Evolutionary conservation across 768 basidiomycete species (phyloP).

Genomic region (Leucogyrophana mollusca): DNA sequence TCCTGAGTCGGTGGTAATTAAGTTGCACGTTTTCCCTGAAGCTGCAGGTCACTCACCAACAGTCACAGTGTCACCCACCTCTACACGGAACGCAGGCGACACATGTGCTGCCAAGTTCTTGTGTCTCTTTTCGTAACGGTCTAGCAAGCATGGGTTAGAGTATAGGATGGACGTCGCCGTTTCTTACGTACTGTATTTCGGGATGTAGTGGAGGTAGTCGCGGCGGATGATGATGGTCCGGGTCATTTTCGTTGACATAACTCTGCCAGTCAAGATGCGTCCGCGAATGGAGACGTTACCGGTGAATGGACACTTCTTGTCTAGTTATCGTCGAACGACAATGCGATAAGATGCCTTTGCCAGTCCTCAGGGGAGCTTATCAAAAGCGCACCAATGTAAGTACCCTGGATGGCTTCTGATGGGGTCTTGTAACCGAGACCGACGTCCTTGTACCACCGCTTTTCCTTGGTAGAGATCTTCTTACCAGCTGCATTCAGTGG

Average conservation of each 20-base stretch:
- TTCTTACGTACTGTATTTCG: conserved; percentile 89
- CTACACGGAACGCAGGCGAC: conserved; percentile 98
- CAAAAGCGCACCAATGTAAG: conserved; percentile 82
- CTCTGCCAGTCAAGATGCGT: conserved; percentile 96
- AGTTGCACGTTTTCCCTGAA: no score
- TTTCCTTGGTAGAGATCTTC: conserved; percentile 92
- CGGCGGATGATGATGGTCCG: conserved; percentile 96
- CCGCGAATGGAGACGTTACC: conserved; percentile 97
- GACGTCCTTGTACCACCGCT: conserved; percentile 99
- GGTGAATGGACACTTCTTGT: conserved; percentile 99
- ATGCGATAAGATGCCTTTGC: no score
- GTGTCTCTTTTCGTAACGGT: conserved; percentile 98
- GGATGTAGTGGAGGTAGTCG: conserved; percentile 94
- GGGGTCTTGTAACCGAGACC: conserved; percentile 98
- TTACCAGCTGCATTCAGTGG: conserved; percentile 55
- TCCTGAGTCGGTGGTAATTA: conserved; percentile 60
- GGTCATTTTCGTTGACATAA: conserved; percentile 99
- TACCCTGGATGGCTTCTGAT: conserved; percentile 89
- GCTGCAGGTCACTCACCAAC: conserved; percentile 63
- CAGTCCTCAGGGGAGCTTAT: neutral
- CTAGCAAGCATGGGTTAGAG: conserved; percentile 36
- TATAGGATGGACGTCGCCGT: neutral
- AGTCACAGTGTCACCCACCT: conserved; percentile 90
- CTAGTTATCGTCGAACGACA: conserved; percentile 36
- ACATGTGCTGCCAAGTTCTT: conserved; percentile 97